Percentiles rank a stretch among this genome's conserved stretches.
Evolutionary conservation across 345 rosid species (phyloP).

Genomic region (Boechera stricta): DNA sequence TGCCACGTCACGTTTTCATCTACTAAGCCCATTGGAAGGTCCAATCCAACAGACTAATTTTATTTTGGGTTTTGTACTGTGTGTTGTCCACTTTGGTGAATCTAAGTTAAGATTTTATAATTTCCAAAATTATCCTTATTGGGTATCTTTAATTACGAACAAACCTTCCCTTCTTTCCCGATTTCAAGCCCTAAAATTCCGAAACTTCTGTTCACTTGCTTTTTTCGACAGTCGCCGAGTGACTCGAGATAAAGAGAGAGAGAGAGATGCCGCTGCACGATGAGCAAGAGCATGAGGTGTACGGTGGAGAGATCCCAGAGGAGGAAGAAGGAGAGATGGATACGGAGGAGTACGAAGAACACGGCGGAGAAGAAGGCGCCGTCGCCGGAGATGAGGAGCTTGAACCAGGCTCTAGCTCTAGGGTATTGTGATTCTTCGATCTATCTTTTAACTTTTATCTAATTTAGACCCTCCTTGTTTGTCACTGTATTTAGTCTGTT

Average conservation of each 20-base stretch:
- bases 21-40: conserved; percentile 1
- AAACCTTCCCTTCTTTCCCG: conserved; percentile 25
- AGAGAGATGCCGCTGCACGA: conserved; percentile 59
- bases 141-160: conserved; percentile 16
- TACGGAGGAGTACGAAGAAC: conserved; percentile 59
- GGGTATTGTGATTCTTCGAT: conserved; percentile 49
- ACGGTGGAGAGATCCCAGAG: conserved; percentile 86
- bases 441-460: neutral
- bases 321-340: conserved; percentile 84
- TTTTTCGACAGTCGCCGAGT: conserved; percentile 37
- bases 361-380: conserved; percentile 52
- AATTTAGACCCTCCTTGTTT: neutral
- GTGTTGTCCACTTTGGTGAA: neutral
- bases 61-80: no score
- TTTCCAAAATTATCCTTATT: conserved; percentile 23
- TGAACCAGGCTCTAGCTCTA: conserved; percentile 65
- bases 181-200: conserved; percentile 41
- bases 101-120: neutral
- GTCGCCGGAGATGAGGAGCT: conserved; percentile 54
- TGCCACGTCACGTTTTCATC: conserved; percentile 1
- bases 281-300: conserved; percentile 85
- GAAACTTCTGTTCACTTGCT: conserved; percentile 26
- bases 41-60: no score
- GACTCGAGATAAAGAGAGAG: conserved; percentile 19
- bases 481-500: neutral